Evolutionary conservation across 805 yeast genomes (phyloP).

Genomic region (Saccharomycopsis babjevae): DNA sequence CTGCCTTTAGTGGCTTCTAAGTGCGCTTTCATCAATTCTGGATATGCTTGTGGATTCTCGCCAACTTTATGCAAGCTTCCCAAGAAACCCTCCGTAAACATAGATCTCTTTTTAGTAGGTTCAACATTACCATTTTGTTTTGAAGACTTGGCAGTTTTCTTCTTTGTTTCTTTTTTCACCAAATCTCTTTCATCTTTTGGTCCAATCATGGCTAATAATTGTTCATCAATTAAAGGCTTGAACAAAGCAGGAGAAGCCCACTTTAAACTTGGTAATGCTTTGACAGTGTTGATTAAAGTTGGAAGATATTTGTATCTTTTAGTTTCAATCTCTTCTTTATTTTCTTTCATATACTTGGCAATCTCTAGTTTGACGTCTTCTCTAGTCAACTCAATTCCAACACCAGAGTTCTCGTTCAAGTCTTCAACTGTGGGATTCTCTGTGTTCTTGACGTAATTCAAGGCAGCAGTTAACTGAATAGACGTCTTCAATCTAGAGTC

Average conservation of each 20-base stretch:
- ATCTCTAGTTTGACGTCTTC: constrained; percentile 55
- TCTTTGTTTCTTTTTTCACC: constrained; percentile 65
- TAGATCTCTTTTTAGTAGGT: constrained; percentile 39
- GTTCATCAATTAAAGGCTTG: constrained; percentile 78
- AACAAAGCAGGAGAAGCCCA: constrained; percentile 88
- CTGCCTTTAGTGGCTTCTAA: constrained; percentile 66
- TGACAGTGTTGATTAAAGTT: constrained; percentile 63
- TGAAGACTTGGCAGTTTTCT: constrained; percentile 27
- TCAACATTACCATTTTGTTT: constrained; percentile 20
- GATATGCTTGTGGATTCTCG: constrained; percentile 83
- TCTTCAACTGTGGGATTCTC: constrained; percentile 36
- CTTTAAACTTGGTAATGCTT: constrained; percentile 62
- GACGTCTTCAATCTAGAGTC: constrained; percentile 55
- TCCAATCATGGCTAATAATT: constrained; percentile 64
- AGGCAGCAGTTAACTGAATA: constrained; percentile 73
- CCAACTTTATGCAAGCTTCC: constrained; percentile 95
- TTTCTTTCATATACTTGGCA: constrained; percentile 44
- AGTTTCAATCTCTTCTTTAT: constrained; percentile 49
- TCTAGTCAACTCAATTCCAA: constrained; percentile 62
- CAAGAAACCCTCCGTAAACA: constrained; percentile 92
- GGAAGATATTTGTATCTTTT: constrained; percentile 78
- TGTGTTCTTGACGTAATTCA: constrained; percentile 56
- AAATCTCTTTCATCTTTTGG: constrained; percentile 94
- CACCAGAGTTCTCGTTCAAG: constrained; percentile 64
- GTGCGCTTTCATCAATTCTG: constrained; percentile 77